A percentile compares a stretch with the other conserved stretches of the same genome.
phyloP scores from a whole-genome alignment of 345 rosid genomes.

The Geranium rotundifolium region DNA sequence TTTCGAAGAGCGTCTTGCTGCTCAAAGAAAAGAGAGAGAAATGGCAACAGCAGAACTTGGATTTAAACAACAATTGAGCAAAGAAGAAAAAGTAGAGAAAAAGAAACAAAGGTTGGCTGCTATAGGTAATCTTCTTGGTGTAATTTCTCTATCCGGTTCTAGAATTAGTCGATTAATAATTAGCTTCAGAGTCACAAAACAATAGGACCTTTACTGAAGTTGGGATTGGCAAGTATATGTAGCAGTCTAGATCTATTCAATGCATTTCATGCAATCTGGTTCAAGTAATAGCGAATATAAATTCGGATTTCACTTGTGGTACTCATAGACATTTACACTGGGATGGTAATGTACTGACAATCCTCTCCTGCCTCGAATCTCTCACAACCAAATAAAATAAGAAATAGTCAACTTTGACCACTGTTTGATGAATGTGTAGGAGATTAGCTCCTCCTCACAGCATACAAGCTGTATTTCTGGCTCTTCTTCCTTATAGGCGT shows the following conservation, averaged over 20 bases:
- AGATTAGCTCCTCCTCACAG: neutral
- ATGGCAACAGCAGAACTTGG: conserved; percentile 66
- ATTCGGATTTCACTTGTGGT: neutral
- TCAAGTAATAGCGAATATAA: too few relatives aligned
- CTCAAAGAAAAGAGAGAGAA: conserved; percentile 85
- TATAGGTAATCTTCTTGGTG: conserved; percentile 42
- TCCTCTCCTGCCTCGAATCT: too few relatives aligned
- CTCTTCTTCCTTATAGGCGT: conserved; percentile 10
- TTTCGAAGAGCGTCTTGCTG: conserved; percentile 92
- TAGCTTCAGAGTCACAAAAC: neutral
- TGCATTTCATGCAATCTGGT: neutral
- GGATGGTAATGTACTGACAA: too few relatives aligned
- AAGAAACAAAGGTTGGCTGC: conserved; percentile 98
- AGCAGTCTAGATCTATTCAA: neutral
- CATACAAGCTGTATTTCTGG: neutral
- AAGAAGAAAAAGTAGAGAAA: conserved; percentile 82
- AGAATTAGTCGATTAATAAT: neutral
- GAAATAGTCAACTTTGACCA: too few relatives aligned
- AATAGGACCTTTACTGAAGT: neutral
- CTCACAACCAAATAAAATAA: too few relatives aligned
- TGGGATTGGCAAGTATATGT: neutral
- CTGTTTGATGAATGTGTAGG: too few relatives aligned
- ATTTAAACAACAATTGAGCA: conserved; percentile 73
- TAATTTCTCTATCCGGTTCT: neutral
- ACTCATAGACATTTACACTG: too few relatives aligned